These are phyloP conservation scores for Coix lacrymajobi DNA, from an alignment of 176 grass and related monocot species.

Conservation along the genomic window DNA sequence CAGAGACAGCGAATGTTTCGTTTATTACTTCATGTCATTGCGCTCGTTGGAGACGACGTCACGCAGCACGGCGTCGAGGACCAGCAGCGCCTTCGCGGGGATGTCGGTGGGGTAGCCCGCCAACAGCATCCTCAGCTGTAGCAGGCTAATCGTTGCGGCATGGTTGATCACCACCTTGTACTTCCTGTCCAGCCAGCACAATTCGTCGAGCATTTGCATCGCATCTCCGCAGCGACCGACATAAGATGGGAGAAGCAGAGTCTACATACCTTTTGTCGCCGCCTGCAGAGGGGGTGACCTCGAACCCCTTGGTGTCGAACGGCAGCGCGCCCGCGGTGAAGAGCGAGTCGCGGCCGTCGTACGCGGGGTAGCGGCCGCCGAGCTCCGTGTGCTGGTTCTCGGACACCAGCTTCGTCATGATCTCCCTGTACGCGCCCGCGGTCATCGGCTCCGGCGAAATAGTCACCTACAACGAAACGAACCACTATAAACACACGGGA, in stretches of 20 bases:
- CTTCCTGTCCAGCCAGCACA: slow-evolving; percentile 13
- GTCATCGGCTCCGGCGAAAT: slow-evolving; percentile 25
- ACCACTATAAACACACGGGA: background rate
- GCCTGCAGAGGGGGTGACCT: slow-evolving; percentile 7
- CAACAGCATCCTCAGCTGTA: slow-evolving; percentile 30
- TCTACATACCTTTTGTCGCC: background rate
- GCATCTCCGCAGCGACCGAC: background rate
- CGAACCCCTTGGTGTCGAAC: slow-evolving; percentile 23
- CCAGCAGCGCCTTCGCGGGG: slow-evolving; percentile 28
- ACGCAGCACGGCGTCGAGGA: slow-evolving; percentile 40
- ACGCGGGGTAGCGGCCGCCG: slow-evolving; percentile 30
- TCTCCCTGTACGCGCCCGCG: background rate
- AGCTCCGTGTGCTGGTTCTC: slow-evolving; percentile 24
- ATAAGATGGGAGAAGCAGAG: background rate
- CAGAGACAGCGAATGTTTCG: background rate
- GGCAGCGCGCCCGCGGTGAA: slow-evolving; percentile 46
- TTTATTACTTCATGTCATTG: slow-evolving; percentile 8
- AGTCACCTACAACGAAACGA: slow-evolving; percentile 20
- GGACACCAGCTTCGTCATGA: slow-evolving; percentile 39
- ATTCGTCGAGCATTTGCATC: background rate
- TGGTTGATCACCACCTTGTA: slow-evolving; percentile 41
- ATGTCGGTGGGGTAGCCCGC: slow-evolving; percentile 23
- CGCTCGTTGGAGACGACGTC: slow-evolving; percentile 19
- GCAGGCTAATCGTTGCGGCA: slow-evolving; percentile 8
- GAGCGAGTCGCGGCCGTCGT: slow-evolving; percentile 43